A percentile compares a stretch with the other conserved stretches of the same genome.
These are phyloP conservation scores for Colletotrichum tabaci DNA, from an alignment of 2,329 filamentous ascomycete species.

Conservation along the genomic window DNA sequence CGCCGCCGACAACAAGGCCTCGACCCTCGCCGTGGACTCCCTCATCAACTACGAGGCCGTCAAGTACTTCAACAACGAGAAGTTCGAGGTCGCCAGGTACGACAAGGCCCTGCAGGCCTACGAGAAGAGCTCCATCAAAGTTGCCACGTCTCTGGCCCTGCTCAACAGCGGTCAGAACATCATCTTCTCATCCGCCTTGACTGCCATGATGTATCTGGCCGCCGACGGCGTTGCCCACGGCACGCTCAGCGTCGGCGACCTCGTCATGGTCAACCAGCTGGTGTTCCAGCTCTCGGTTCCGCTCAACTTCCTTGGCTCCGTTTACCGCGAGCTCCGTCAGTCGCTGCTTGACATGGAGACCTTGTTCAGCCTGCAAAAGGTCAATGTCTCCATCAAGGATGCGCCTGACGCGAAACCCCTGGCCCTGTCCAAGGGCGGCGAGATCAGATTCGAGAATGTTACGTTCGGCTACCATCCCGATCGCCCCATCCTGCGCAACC, in stretches of 20 bases:
- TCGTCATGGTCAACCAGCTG: conserved; percentile 99
- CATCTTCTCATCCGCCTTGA: conserved; percentile 95
- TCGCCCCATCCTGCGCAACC: conserved; percentile 87
- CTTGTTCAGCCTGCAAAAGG: conserved; percentile 96
- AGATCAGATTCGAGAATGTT: conserved; percentile 96
- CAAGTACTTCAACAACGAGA: conserved; percentile 99
- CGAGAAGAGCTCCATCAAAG: conserved; percentile 95
- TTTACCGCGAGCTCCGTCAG: conserved; percentile 95
- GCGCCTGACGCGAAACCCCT: conserved; percentile 81
- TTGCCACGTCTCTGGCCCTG: conserved; percentile 92
- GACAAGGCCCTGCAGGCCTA: conserved; percentile 89
- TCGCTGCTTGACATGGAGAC: conserved; percentile 99
- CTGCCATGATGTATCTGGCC: conserved; percentile 98
- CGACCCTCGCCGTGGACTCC: conserved; percentile 95
- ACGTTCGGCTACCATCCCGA: conserved; percentile 92
- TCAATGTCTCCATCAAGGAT: conserved; percentile 90
- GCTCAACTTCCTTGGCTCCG: conserved; percentile 97
- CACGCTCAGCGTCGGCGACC: conserved; percentile 88
- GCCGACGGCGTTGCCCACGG: conserved; percentile 89
- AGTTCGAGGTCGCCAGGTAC: conserved; percentile 92
- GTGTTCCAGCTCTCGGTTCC: conserved; percentile 98
- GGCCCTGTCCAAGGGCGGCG: conserved; percentile 80
- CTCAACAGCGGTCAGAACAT: conserved; percentile 97
- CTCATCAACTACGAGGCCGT: conserved; percentile 99
- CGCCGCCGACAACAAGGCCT: conserved; percentile 94